Evolutionary conservation across 2,329 filamentous ascomycete genomes (phyloP).

Genomic region (Fusarium sp.): DNA sequence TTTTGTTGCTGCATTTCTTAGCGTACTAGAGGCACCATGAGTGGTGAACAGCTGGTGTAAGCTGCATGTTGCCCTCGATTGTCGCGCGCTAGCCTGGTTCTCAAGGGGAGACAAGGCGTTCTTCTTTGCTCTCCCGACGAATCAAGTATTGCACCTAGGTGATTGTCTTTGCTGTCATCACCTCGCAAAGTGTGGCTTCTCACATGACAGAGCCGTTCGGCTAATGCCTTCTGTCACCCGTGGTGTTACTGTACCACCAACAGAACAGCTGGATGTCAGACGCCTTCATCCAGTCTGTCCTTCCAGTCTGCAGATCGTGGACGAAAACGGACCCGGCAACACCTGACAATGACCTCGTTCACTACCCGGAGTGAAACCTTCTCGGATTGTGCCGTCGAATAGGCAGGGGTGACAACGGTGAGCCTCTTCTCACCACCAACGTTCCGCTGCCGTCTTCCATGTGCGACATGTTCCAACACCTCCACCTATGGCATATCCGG

Average conservation of each 20-base stretch:
- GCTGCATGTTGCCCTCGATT: slow-evolving; percentile 8
- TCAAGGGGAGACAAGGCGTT: slow-evolving; percentile 8
- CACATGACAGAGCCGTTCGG: not conserved
- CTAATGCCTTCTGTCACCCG: not conserved
- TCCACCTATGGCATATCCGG: not conserved
- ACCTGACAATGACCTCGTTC: slow-evolving; percentile 2
- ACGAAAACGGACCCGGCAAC: slow-evolving; percentile 1
- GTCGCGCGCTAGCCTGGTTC: slow-evolving; percentile 9
- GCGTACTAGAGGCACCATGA: not conserved
- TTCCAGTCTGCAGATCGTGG: not conserved
- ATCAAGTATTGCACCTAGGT: slow-evolving; percentile 23
- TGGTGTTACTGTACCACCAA: not conserved
- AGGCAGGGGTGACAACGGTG: not conserved
- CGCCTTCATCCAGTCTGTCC: not conserved
- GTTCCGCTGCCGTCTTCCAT: not conserved
- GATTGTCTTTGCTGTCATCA: not conserved
- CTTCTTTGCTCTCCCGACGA: slow-evolving; percentile 7
- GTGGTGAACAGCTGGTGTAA: slow-evolving; percentile 8
- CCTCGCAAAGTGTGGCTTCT: slow-evolving; percentile 1
- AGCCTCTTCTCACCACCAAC: not conserved
- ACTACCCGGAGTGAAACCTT: not conserved
- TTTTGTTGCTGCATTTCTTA: not conserved
- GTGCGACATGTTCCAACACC: slow-evolving; percentile 3
- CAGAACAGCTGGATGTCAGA: not conserved
- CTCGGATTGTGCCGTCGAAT: slow-evolving; percentile 4